Conservation (phyloP, 1,284 basidiomycete genomes). For the Cyathus olla region DNA sequence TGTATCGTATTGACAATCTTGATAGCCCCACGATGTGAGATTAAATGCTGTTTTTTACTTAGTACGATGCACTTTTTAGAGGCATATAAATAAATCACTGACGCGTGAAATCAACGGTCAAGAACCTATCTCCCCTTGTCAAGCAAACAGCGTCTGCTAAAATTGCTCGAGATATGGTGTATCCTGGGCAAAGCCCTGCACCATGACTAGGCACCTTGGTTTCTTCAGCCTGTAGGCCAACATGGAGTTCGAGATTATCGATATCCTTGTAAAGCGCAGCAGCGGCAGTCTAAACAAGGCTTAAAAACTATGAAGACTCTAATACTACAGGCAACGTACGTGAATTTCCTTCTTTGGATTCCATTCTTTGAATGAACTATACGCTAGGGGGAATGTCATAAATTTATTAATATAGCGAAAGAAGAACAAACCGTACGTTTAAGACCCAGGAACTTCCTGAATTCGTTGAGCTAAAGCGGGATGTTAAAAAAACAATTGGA, state of each 20-base stretch:
- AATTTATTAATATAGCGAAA: not conserved
- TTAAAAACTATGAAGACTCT: too few relatives aligned
- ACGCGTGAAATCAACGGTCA: conserved; percentile 83
- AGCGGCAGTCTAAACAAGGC: conserved; percentile 64
- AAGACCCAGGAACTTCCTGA: conserved; percentile 58
- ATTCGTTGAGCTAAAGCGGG: conserved; percentile 57
- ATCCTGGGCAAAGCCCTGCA: conserved; percentile 89
- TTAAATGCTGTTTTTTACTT: conserved; percentile 63
- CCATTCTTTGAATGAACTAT: conserved; percentile 80
- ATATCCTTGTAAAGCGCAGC: conserved; percentile 79
- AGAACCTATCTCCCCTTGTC: conserved; percentile 80
- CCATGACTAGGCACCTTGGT: conserved; percentile 76
- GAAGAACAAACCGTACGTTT: conserved; percentile 41
- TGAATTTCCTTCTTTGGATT: conserved; percentile 75
- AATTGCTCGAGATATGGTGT: conserved; percentile 88
- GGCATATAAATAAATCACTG: conserved; percentile 25
- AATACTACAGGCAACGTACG: conserved; percentile 45
- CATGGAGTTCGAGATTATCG: conserved; percentile 82
- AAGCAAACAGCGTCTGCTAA: conserved; percentile 85
- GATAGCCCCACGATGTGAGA: conserved; percentile 82
- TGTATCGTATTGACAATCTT: conserved; percentile 73
- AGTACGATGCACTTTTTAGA: not conserved
- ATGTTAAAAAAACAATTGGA: not conserved
- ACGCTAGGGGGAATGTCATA: conserved; percentile 54
- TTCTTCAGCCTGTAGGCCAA: conserved; percentile 84